Evolutionary conservation across 306 rosid genomes (phyloP).

Genomic region (Pterocarpus macrocarpus): DNA sequence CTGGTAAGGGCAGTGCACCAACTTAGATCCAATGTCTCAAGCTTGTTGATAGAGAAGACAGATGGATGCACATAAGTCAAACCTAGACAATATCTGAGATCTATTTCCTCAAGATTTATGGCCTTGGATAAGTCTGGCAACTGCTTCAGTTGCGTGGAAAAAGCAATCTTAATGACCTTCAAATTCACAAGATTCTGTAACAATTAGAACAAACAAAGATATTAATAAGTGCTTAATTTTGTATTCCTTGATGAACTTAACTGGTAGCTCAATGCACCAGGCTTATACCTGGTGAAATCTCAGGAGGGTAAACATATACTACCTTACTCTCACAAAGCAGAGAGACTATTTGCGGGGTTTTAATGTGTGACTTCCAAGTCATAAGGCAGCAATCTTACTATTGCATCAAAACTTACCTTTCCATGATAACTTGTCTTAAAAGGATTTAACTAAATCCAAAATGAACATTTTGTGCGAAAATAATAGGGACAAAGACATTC

Average conservation of each 20-base stretch:
- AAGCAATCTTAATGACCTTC: background rate
- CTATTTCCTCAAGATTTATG: conserved; percentile 6
- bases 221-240: background rate
- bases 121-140: conserved; percentile 41
- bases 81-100: background rate
- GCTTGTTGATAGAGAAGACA: conserved; percentile 29
- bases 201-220: background rate
- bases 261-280: no score
- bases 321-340: no score
- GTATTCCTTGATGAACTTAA: background rate
- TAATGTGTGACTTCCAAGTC: no score
- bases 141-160: background rate
- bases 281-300: no score
- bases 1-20: conserved; percentile 22
- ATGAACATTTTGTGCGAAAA: no score
- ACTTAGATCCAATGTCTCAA: conserved; percentile 10
- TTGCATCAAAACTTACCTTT: no score
- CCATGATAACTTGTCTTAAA: no score
- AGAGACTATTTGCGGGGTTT: no score
- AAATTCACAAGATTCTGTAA: conserved; percentile 34
- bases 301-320: no score
- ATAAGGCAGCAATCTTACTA: no score
- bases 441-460: no score
- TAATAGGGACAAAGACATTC: no score
- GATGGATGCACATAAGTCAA: conserved; percentile 40